Evolutionary conservation across 2,329 filamentous ascomycete genomes (phyloP), one percentile per base, ranked within the genome.

Genomic region (Fusarium buxicola): DNA sequence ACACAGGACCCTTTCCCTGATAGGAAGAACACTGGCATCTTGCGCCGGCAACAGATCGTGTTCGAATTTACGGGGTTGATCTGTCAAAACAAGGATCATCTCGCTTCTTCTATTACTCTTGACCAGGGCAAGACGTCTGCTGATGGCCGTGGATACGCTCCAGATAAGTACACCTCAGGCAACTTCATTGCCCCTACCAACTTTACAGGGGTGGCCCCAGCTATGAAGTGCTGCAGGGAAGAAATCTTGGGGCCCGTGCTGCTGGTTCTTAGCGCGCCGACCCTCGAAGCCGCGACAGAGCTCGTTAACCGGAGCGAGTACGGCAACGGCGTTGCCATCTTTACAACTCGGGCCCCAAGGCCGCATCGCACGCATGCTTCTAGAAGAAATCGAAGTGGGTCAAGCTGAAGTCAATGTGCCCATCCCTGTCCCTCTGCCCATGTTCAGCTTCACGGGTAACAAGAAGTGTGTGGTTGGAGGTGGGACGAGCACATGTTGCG

Each of bases 1-100:
- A 89, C 89, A 2, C 78, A 88, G 77, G 86, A 85, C 76, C 89
- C 89, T 1, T 92, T 91, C 73, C 84, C 86, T 43, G 80, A 77
- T 41, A 92, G 89, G 89, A 84, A 80, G 69, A 78, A 81, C 53
- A 91, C 85, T 11, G 89, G 84, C 74, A 77, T 91, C 60, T 81
- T 92, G 63, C 80, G 84, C 53, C 81, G 89, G 52, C 89, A 92
- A 79, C 85, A 89, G 77, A 87, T 92, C 76, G 90, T 91, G 87
- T 92, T 92, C 81, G 89, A 88, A 77, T 90, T 90, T 69, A 88
- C 90, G 40, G 80, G 81, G 12, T 77, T 92, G 74, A 90, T 92
- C 73, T 80, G 88, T 30, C 86, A 91, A 76, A 87, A 92, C 77
- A 91, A 88, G 89, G 89, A 91, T 72, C 83, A 89, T 24, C 78